Evolutionary conservation across 768 basidiomycete species (phyloP), one percentile per base, ranked within the genome.

Genomic region (Boletellus emodensis): DNA sequence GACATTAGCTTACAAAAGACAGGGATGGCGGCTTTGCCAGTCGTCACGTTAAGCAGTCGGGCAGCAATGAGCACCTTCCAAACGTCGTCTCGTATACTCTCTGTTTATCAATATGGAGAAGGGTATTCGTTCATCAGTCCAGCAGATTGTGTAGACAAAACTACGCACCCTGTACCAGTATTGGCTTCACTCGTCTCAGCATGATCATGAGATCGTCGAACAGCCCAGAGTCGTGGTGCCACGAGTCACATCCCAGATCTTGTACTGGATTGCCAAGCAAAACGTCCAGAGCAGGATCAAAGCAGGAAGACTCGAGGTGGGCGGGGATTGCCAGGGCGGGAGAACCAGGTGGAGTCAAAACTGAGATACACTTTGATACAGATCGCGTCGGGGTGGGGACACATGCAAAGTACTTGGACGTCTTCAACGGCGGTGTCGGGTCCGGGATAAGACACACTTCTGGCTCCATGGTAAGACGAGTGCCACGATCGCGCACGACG

Each of bases 61-160:
- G 80, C 80, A 1, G 82, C 83, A 17, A 89, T 72, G 7, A 90
- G 71, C 33, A 90, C 63, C 62, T 81, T 85, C 84, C 86, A 89
- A 6, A 84, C 82, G 56, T 83, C 74, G 17, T 75, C 63, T 0
- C 75, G 71, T 20, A 86, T 68, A 40, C 59, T 61, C 58, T 84
- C 82, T 85, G 48, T 20, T 46, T 17, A 32, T 22, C 39, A 32
- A 20, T 14, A n/a, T 1, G 28, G 6, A 26, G n/a, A 13, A 26
- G 3, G 17, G 4, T 0, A 2, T 11, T 39, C 35, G 33, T 40
- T 10, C 5, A 33, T 4, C 20, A 2, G 22, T 6, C 30, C 11
- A 20, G 36, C 32, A 0, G 15, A 11, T 5, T 17, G 0, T 10
- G 11, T 24, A 22, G 13, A 30, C 14, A 13, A 44, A 42, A 35